Conservation (phyloP, 2,329 filamentous ascomycete species). For the Aureobasidium subglaciale region DNA sequence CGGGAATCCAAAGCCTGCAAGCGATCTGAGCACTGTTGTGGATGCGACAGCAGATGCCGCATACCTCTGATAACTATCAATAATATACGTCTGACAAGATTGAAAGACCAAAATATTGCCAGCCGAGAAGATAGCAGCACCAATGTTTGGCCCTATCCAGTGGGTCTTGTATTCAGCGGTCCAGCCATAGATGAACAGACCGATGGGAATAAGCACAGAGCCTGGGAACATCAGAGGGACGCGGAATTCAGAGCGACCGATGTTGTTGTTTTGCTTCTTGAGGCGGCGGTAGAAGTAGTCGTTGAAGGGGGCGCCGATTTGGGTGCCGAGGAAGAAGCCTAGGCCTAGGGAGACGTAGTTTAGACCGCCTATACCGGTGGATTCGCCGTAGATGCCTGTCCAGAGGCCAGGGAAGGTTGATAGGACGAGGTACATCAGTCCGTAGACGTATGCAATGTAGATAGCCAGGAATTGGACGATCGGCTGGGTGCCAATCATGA, state of each 20-base stretch:
- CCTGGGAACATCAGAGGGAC: constrained; percentile 50
- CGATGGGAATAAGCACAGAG: constrained; percentile 46
- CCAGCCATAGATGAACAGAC: constrained; percentile 55
- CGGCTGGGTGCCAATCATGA: constrained; percentile 30
- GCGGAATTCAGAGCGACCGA: constrained; percentile 37
- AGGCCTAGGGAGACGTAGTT: constrained; percentile 42
- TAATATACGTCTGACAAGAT: constrained; percentile 55
- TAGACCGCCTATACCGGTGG: constrained; percentile 28
- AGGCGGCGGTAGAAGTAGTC: constrained; percentile 32
- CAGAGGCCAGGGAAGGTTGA: constrained; percentile 30
- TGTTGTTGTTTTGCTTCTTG: constrained; percentile 30
- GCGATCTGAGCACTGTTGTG: constrained; percentile 47
- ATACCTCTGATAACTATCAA: constrained; percentile 47
- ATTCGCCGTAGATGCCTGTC: constrained; percentile 24
- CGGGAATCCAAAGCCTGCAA: constrained; percentile 54
- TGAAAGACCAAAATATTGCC: constrained; percentile 53
- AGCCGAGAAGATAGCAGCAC: constrained; percentile 47
- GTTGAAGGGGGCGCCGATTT: constrained; percentile 32
- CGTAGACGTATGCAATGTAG: constrained; percentile 34
- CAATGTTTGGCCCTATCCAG: constrained; percentile 57
- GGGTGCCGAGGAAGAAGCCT: constrained; percentile 46
- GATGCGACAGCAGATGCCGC: constrained; percentile 47
- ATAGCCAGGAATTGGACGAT: constrained; percentile 31
- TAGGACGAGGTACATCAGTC: constrained; percentile 33
- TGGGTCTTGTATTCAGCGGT: constrained; percentile 45